phyloP scores from a whole-genome alignment of 2,329 filamentous ascomycete species.

The Diaporthe sp. region DNA sequence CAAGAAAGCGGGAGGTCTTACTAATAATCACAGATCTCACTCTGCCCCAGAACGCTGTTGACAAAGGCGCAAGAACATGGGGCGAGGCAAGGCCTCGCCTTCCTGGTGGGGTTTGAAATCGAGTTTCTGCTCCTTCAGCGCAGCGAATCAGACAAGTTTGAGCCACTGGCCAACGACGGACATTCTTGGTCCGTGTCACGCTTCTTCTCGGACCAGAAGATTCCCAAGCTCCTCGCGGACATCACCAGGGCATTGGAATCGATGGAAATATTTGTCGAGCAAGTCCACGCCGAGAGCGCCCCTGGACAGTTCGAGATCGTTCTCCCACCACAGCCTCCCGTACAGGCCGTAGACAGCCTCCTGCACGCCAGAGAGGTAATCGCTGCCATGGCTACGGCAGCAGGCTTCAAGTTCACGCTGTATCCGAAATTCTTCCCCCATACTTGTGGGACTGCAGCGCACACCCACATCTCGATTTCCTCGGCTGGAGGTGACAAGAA shows the following conservation, averaged over 20 bases:
- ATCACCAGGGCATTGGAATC: slow-evolving; percentile 72
- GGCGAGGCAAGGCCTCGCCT: slow-evolving; percentile 64
- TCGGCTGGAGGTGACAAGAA: slow-evolving; percentile 56
- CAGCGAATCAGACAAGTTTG: slow-evolving; percentile 50
- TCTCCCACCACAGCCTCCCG: slow-evolving; percentile 71
- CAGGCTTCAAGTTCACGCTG: slow-evolving; percentile 77
- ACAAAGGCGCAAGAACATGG: slow-evolving; percentile 66
- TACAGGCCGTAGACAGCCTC: slow-evolving; percentile 79
- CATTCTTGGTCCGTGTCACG: slow-evolving; percentile 81
- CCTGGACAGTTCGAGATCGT: slow-evolving; percentile 84
- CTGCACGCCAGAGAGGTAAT: slow-evolving; percentile 80
- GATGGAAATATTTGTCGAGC: slow-evolving; percentile 76
- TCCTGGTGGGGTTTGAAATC: slow-evolving; percentile 84
- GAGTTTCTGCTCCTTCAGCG: slow-evolving; percentile 80
- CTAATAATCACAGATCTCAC: slow-evolving; percentile 51
- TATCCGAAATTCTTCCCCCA: slow-evolving; percentile 77
- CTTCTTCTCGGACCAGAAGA: slow-evolving; percentile 69
- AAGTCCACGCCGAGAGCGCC: slow-evolving; percentile 81
- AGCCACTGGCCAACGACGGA: slow-evolving; percentile 66
- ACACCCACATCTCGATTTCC: slow-evolving; percentile 78
- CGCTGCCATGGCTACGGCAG: slow-evolving; percentile 70
- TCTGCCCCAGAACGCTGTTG: slow-evolving; percentile 78
- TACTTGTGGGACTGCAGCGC: slow-evolving; percentile 74
- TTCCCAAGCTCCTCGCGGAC: slow-evolving; percentile 73
- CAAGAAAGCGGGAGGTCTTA: not conserved